phyloP scores from a whole-genome alignment of 2,329 filamentous ascomycete species.

The Aspergillus brasiliensis region DNA sequence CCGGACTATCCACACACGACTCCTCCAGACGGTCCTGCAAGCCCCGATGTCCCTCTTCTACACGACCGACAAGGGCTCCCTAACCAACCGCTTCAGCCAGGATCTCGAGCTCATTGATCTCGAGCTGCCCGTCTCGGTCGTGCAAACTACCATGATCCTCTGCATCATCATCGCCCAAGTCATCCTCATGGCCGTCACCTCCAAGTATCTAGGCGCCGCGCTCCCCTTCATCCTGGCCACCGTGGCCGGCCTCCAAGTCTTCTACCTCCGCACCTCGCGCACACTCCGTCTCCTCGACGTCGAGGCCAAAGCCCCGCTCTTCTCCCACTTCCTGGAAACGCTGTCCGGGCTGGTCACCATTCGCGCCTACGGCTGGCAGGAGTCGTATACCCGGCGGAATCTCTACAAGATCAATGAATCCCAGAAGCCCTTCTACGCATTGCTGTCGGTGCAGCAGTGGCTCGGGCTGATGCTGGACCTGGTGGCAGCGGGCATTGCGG shows the following conservation, averaged over 20 bases:
- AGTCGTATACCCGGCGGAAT: constrained; percentile 41
- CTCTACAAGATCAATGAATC: constrained; percentile 41
- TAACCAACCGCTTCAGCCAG: constrained; percentile 30
- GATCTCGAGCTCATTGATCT: constrained; percentile 50
- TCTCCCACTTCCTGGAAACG: constrained; percentile 56
- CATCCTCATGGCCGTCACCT: constrained; percentile 40
- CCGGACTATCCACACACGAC: not conserved
- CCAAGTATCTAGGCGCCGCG: constrained; percentile 42
- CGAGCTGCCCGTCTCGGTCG: constrained; percentile 38
- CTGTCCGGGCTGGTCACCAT: constrained; percentile 53
- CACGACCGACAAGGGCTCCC: constrained; percentile 7
- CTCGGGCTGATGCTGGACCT: constrained; percentile 47
- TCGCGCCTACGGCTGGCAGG: constrained; percentile 53
- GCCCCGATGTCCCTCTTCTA: constrained; percentile 13
- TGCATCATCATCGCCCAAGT: constrained; percentile 20
- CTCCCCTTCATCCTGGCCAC: constrained; percentile 41
- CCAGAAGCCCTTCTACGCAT: constrained; percentile 50
- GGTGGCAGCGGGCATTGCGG: constrained; percentile 45
- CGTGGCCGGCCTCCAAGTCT: constrained; percentile 47
- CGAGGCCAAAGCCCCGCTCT: constrained; percentile 54
- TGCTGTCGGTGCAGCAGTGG: constrained; percentile 51
- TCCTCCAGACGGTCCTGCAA: not conserved
- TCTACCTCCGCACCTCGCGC: constrained; percentile 51
- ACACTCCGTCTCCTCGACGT: constrained; percentile 56
- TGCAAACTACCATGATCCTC: constrained; percentile 1